phyloP scores from a whole-genome alignment of 345 rosid genomes.

The Eucalyptus sp. region DNA sequence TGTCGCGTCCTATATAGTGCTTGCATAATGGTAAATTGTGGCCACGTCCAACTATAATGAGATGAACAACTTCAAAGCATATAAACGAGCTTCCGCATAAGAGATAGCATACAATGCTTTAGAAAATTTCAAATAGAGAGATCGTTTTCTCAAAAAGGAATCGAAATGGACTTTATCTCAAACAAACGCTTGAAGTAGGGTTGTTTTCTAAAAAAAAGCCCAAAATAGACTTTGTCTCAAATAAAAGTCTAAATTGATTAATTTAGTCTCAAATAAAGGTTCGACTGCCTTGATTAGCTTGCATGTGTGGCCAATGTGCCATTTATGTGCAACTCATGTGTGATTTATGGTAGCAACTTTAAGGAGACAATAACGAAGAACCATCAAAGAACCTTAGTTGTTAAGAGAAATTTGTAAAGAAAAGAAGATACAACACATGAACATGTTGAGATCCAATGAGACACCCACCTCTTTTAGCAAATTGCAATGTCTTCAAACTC shows the following conservation, averaged over 20 bases:
- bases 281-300: no score
- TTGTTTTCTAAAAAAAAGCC: background rate
- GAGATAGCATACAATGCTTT: background rate
- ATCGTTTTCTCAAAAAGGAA: background rate
- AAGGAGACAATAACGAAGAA: background rate
- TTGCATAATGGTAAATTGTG: background rate
- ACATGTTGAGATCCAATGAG: background rate
- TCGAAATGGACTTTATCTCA: background rate
- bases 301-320: background rate
- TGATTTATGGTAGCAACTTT: background rate
- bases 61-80: background rate
- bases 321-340: no score
- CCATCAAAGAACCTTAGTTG: no score
- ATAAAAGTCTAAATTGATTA: background rate
- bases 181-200: background rate
- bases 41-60: background rate
- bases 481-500: no score
- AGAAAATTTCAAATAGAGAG: background rate
- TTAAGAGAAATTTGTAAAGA: background rate
- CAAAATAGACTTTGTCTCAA: background rate
- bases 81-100: background rate
- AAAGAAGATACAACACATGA: background rate
- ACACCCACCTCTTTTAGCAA: background rate
- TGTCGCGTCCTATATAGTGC: background rate
- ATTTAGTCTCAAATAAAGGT: background rate